phyloP scores from a whole-genome alignment of 139 green algal species.

The Gonium pectorale region DNA sequence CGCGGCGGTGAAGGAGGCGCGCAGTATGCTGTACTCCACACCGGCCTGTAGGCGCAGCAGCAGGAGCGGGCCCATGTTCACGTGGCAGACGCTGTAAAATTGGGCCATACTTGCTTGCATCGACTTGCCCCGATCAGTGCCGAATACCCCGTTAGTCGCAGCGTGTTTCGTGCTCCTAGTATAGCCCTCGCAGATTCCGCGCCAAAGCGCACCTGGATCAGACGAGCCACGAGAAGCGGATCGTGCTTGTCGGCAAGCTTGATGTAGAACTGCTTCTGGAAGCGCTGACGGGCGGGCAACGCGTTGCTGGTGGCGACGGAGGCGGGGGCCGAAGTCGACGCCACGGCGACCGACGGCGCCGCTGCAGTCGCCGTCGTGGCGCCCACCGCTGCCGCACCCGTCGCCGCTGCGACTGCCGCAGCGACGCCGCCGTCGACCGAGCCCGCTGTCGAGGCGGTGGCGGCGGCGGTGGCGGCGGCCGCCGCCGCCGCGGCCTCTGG shows the following conservation, averaged over 20 bases:
- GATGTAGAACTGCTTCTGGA: conserved; percentile 37
- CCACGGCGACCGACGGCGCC: not conserved
- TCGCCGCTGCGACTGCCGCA: not conserved
- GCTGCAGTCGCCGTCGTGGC: not conserved
- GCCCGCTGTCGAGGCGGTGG: not conserved
- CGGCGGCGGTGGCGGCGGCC: not conserved
- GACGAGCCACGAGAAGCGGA: conserved; percentile 43
- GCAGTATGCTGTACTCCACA: conserved; percentile 56
- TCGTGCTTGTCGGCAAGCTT: conserved; percentile 66
- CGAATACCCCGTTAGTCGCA: too few species aligned
- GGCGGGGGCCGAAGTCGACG: not conserved
- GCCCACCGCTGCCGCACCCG: not conserved
- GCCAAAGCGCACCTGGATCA: conserved; percentile 50
- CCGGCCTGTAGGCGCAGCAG: conserved; percentile 42
- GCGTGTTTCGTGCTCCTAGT: too few species aligned
- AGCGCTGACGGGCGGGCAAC: not conserved
- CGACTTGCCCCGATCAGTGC: too few species aligned
- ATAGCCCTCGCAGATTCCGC: too few species aligned
- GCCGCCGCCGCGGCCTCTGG: not conserved
- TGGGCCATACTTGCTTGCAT: too few species aligned
- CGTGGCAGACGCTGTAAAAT: too few species aligned
- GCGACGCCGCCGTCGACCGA: not conserved
- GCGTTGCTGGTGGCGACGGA: not conserved
- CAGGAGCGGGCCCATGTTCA: too few species aligned
- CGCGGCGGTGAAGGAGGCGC: conserved; percentile 44